phyloP scores from a whole-genome alignment of 2,329 filamentous ascomycete species.

The Metarhizium anisopliae region DNA sequence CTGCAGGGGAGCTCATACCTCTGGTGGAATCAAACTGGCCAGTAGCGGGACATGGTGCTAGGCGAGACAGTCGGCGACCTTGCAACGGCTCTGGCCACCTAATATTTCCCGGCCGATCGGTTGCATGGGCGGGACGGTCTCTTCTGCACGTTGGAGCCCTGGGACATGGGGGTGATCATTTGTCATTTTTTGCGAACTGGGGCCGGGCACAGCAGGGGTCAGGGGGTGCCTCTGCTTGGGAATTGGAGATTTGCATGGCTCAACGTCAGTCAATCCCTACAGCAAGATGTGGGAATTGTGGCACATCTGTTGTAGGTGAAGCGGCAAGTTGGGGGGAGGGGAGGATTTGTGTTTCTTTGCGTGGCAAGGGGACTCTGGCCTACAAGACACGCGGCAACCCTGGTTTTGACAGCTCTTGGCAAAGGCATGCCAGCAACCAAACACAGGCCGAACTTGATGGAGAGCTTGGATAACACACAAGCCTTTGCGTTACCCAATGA shows the following conservation, averaged over 20 bases:
- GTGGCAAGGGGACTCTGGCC: background rate
- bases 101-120: background rate
- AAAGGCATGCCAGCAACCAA: background rate
- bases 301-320: background rate
- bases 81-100: background rate
- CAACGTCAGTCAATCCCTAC: background rate
- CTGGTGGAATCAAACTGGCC: conserved; percentile 3
- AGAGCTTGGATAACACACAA: background rate
- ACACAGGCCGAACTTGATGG: background rate
- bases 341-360: background rate
- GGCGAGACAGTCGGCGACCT: background rate
- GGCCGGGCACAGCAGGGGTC: background rate
- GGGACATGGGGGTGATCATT: background rate
- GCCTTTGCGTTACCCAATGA: background rate
- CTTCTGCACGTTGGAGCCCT: background rate
- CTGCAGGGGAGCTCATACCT: background rate
- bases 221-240: background rate
- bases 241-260: background rate
- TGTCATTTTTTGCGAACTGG: background rate
- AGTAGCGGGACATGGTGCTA: conserved; percentile 1
- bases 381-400: conserved; percentile 1
- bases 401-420: conserved; percentile 2
- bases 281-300: background rate
- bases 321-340: background rate
- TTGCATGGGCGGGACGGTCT: background rate